Percentiles rank a stretch among this genome's conserved stretches.
Conservation (phyloP, 768 basidiomycete genomes). For the Amyloporia xantha region DNA sequence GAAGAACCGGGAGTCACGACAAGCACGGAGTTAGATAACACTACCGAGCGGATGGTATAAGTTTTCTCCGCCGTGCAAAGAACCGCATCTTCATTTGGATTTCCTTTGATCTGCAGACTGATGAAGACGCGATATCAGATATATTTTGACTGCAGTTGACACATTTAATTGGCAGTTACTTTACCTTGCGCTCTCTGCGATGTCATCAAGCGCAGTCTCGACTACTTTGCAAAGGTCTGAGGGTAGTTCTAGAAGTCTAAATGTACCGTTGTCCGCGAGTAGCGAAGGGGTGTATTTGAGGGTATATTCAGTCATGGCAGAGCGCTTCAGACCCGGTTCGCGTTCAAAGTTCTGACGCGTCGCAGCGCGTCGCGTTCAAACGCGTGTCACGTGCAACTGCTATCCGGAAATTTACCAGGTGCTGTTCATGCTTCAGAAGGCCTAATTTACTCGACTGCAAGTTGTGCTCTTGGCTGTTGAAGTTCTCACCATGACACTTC, state of each 20-base stretch:
- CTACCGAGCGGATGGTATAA: conserved; percentile 78
- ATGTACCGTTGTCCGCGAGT: conserved; percentile 40
- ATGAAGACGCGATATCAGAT: background rate
- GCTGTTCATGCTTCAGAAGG: background rate
- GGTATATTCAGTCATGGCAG: conserved; percentile 13
- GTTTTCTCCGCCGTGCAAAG: conserved; percentile 80
- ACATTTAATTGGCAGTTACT: too few relatives aligned
- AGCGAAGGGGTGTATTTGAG: conserved; percentile 15
- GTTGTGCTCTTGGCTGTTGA: too few relatives aligned
- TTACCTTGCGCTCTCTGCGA: too few relatives aligned
- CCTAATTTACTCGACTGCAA: too few relatives aligned
- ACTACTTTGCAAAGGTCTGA: conserved; percentile 57
- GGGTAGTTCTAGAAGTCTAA: conserved; percentile 69
- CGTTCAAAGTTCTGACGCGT: too few relatives aligned
- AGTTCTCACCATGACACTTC: too few relatives aligned
- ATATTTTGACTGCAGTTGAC: too few relatives aligned
- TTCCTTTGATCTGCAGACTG: conserved; percentile 77
- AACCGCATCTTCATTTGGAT: conserved; percentile 78
- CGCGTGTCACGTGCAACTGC: background rate
- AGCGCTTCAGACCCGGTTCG: background rate
- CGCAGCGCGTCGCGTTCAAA: background rate
- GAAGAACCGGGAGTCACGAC: conserved; percentile 51
- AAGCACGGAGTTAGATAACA: conserved; percentile 81
- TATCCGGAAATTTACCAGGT: background rate
- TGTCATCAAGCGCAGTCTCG: conserved; percentile 40